Conservation (phyloP, 805 yeast genomes). For the Komagataella kurtzmanii region DNA sequence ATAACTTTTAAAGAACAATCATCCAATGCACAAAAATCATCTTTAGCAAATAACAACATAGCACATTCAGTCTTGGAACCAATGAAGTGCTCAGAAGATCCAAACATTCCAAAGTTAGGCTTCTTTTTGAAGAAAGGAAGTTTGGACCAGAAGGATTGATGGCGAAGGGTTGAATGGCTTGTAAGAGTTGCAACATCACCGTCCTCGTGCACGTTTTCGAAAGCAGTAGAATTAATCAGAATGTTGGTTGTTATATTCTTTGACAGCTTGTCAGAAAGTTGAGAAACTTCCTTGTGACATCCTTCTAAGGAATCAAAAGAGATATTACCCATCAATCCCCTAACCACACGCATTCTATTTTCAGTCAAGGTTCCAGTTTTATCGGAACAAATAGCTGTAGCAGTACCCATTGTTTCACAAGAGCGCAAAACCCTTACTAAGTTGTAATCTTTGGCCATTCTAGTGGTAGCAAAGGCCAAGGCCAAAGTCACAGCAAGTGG, state of each 20-base stretch:
- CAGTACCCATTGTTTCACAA: conserved; percentile 99
- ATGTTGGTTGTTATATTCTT: conserved; percentile 38
- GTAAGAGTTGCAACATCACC: conserved; percentile 3
- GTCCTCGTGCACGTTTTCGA: conserved; percentile 39
- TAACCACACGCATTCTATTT: conserved; percentile 83
- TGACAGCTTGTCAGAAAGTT: conserved; percentile 10
- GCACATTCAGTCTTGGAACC: conserved; percentile 97
- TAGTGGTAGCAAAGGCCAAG: conserved; percentile 92
- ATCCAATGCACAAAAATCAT: conserved; percentile 33
- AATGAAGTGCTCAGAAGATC: conserved; percentile 41
- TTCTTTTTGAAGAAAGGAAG: background rate
- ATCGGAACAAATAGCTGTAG: conserved; percentile 93
- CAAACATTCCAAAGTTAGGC: background rate
- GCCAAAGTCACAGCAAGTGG: conserved; percentile 97
- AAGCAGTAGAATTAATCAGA: conserved; percentile 77
- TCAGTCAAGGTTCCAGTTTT: conserved; percentile 96
- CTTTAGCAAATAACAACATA: conserved; percentile 51
- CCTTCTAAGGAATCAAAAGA: conserved; percentile 22
- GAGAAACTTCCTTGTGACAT: background rate
- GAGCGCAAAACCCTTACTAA: conserved; percentile 86
- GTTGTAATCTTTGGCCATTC: conserved; percentile 95
- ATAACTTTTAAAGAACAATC: conserved; percentile 28
- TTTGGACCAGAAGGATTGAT: background rate
- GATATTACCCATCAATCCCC: conserved; percentile 51
- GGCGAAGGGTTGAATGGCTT: background rate